Conservation (phyloP, 257 asterid species). For the Solanum medicagineum region DNA sequence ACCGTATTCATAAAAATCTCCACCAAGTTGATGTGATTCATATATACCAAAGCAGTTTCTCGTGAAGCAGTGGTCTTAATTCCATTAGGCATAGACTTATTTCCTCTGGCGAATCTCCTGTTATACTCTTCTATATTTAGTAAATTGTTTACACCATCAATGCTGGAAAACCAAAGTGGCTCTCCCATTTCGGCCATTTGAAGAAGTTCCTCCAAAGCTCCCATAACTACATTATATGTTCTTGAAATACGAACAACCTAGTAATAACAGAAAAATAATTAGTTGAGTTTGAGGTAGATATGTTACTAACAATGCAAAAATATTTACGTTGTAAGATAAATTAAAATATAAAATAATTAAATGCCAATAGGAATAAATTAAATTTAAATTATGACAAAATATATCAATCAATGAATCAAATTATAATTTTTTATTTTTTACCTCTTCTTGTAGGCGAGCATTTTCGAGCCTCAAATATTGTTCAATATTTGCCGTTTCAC, state of each 20-base stretch:
- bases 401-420: not conserved
- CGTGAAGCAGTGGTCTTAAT: constrained; percentile 22
- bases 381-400: not conserved
- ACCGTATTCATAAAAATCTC: constrained; percentile 44
- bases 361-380: not conserved
- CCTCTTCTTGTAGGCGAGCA: not conserved
- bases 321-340: not conserved
- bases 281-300: not conserved
- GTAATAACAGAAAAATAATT: not conserved
- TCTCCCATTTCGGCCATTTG: constrained; percentile 13
- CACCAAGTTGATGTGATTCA: constrained; percentile 7
- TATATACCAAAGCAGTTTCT: constrained; percentile 3
- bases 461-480: not conserved
- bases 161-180: constrained; percentile 34
- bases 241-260: not conserved
- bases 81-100: not conserved
- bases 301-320: not conserved
- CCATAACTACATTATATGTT: constrained; percentile 3
- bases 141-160: not conserved
- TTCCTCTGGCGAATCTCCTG: constrained; percentile 7
- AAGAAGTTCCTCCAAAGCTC: constrained; percentile 37
- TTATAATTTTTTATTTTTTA: not conserved
- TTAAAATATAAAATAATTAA: not conserved
- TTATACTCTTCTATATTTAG: constrained; percentile 25
- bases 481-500: not conserved